Evolutionary conservation across 768 basidiomycete species (phyloP).

Genomic region (Mycena filopes): DNA sequence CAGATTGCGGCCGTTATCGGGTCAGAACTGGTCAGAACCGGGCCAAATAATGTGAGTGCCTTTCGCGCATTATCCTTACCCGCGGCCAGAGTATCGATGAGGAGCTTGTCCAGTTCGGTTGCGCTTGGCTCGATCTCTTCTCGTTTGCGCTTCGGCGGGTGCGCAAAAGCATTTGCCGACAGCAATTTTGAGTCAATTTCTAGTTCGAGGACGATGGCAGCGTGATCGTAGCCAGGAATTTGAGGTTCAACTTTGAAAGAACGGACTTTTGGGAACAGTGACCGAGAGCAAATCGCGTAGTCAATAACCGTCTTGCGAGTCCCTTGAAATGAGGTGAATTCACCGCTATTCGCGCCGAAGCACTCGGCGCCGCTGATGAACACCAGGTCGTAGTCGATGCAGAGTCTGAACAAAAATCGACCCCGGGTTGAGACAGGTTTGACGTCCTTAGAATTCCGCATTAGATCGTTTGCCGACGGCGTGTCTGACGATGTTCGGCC

Average conservation of each 20-base stretch:
- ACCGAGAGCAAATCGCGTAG: no score
- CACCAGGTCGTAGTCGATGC: no score
- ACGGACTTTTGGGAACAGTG: background rate
- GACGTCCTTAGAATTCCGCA: background rate
- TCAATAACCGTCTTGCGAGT: no score
- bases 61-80: background rate
- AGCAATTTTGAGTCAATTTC: slow-evolving; percentile 4
- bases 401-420: background rate
- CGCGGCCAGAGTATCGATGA: background rate
- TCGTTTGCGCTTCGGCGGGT: background rate
- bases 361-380: no score
- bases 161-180: no score
- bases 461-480: background rate
- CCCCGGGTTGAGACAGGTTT: slow-evolving; percentile 2
- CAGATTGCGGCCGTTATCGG: background rate
- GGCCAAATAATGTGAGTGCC: background rate
- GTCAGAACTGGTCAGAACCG: background rate
- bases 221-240: slow-evolving; percentile 1
- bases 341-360: no score
- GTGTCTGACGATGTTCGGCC: slow-evolving; percentile 5
- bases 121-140: background rate
- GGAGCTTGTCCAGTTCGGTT: slow-evolving; percentile 13
- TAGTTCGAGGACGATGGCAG: background rate
- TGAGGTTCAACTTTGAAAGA: background rate
- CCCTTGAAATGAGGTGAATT: no score